phyloP scores from a whole-genome alignment of 2,329 filamentous ascomycete species.

The Myriangium duriaei region DNA sequence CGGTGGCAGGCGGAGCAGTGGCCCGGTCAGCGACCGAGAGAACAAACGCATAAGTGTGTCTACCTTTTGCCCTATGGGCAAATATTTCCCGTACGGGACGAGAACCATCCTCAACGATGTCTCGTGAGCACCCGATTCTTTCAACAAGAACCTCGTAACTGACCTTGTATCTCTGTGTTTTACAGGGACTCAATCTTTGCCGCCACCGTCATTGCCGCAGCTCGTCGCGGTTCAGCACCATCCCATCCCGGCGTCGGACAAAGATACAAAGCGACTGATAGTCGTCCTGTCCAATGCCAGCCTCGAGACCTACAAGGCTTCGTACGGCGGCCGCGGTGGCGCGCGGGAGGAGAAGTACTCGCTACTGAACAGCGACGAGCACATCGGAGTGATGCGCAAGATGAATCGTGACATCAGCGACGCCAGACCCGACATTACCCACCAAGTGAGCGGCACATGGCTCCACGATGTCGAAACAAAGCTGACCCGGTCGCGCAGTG shows the following conservation, averaged over 20 bases:
- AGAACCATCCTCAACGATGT: constrained; percentile 10
- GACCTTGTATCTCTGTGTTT: constrained; percentile 10
- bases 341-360: constrained; percentile 89
- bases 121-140: constrained; percentile 12
- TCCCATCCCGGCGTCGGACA: constrained; percentile 73
- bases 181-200: constrained; percentile 73
- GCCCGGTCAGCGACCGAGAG: constrained; percentile 11
- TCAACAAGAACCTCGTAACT: constrained; percentile 14
- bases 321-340: constrained; percentile 43
- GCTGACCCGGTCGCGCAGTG: constrained; percentile 47
- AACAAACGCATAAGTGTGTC: constrained; percentile 14
- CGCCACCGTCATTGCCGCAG: constrained; percentile 78
- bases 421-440: constrained; percentile 92
- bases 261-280: constrained; percentile 81
- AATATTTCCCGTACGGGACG: not conserved
- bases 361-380: constrained; percentile 94
- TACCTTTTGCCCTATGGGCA: not conserved
- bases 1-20: constrained; percentile 7
- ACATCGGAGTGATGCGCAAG: constrained; percentile 98
- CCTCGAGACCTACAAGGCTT: constrained; percentile 92
- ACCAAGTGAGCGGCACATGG: constrained; percentile 64
- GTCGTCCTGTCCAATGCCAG: constrained; percentile 96
- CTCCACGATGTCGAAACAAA: not conserved
- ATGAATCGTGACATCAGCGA: constrained; percentile 99
- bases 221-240: constrained; percentile 86